These are phyloP conservation scores for Monilinia polystroma DNA, from an alignment of 2,329 filamentous ascomycete genomes.

Conservation along the genomic window DNA sequence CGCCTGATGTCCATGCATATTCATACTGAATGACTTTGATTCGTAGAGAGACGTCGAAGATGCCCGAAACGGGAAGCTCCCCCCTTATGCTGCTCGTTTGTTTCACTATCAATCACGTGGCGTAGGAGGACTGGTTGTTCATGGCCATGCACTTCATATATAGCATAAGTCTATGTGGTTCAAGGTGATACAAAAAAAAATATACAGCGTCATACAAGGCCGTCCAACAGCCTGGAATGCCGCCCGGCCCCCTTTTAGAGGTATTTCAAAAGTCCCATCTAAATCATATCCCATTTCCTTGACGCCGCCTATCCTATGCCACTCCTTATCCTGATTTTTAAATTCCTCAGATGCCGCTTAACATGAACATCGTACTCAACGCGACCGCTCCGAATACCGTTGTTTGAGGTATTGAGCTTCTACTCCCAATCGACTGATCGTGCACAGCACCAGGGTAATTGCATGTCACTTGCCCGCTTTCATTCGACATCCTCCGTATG, in stretches of 20 bases:
- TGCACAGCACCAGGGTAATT: constrained; percentile 63
- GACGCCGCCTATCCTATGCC: constrained; percentile 34
- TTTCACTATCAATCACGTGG: constrained; percentile 13
- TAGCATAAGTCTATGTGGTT: constrained; percentile 22
- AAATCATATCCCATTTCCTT: constrained; percentile 21
- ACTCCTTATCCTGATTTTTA: constrained; percentile 20
- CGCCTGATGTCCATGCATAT: neutral
- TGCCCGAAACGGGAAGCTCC: neutral
- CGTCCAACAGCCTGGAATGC: constrained; percentile 12
- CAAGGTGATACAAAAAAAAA: constrained; percentile 23
- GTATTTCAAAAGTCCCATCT: constrained; percentile 22
- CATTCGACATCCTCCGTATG: constrained; percentile 29
- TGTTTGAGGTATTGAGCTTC: constrained; percentile 47
- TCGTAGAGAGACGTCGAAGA: neutral
- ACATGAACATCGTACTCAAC: constrained; percentile 31
- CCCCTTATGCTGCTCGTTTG: constrained; percentile 9
- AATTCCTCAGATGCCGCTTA: constrained; percentile 23
- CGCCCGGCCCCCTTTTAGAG: constrained; percentile 16
- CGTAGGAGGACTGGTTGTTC: neutral
- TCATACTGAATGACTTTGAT: neutral
- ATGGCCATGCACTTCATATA: constrained; percentile 19
- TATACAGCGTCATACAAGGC: constrained; percentile 15
- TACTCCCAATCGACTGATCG: constrained; percentile 51
- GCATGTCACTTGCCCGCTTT: constrained; percentile 47
- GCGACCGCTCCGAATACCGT: constrained; percentile 25